Base-by-base conservation (phyloP, 73 alveolate species). In the Urostyla sp. region DNA sequence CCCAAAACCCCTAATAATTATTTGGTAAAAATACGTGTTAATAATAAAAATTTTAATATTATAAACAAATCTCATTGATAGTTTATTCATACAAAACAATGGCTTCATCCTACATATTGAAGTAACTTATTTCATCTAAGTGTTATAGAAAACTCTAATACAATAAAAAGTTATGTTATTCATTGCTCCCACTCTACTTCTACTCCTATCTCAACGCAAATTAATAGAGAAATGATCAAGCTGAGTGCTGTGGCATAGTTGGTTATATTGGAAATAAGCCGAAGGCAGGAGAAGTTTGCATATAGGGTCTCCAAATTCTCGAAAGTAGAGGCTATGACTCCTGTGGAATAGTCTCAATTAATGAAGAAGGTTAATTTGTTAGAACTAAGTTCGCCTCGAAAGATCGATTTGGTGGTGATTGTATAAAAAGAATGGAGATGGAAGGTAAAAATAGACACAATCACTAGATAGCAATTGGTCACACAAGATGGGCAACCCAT, bases 251-350 rank as follows among this genome's bases (percentile, higher is more conserved):
- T 49, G 98, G 98, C 10, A 93, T 93, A 45, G 80, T 93, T 27
- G 98, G 97, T 15, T 94, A 92, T 28, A 51, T 94, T 35, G 96
- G 96, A 0, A 80, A 87, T 44, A 75, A 86, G 40, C 75, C 74
- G 38, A 79, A 67, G 26, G 98, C 98, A 10, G 94, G 86, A 6
- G 79, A 89, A 28, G 83, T 90, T 55, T 56, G 91, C 75, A 72
- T 79, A 26, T 84, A 88, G 49, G 98, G 98, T 24, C 78, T 94
- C 72, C 73, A 91, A 61, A 85, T 88, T 27, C 69, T 94, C 45
- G 91, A 91, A 66, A 82, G 78, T 60, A 84, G 98, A 48, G 98
- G 98, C 20, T 94, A 94, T 66, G 98, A 94, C 89, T 94, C 98
- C 20, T 92, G 95, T 48, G 98, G 98, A 2, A 86, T 94, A 6